Percentiles rank a stretch among this genome's conserved stretches.
Evolutionary conservation across 345 rosid species (phyloP).

Genomic region (Populus nigra): DNA sequence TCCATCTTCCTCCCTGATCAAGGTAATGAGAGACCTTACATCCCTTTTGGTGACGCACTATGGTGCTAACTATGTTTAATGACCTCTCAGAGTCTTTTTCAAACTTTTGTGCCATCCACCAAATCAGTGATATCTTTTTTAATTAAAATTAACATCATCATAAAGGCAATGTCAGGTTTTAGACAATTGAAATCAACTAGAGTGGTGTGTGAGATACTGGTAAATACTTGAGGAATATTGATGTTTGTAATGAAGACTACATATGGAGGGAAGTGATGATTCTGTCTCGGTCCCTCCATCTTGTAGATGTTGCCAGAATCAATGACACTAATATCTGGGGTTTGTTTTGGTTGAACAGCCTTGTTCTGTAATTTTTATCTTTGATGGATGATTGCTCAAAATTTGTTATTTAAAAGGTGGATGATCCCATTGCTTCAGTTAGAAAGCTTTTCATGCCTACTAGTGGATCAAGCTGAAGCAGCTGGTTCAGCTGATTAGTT

Average conservation of each 20-base stretch:
- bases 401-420: conserved; percentile 43
- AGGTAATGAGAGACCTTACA: conserved; percentile 41
- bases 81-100: background rate
- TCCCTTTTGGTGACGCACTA: background rate
- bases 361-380: background rate
- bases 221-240: background rate
- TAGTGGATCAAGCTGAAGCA: conserved; percentile 31
- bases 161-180: background rate
- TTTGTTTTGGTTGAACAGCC: background rate
- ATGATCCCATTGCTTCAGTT: conserved; percentile 71
- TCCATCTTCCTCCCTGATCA: conserved; percentile 44
- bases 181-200: background rate
- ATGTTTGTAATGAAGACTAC: background rate
- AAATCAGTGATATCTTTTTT: background rate
- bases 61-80: background rate
- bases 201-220: background rate
- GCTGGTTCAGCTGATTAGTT: conserved; percentile 6
- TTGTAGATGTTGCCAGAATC: background rate
- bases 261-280: background rate
- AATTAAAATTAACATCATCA: background rate
- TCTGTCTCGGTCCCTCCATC: background rate
- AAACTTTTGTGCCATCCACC: background rate
- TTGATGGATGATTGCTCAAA: background rate
- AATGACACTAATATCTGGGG: background rate
- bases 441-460: conserved; percentile 54